Evolutionary conservation across 2,329 filamentous ascomycete species (phyloP).

Genomic region (Paraphaeosphaeria minitans): DNA sequence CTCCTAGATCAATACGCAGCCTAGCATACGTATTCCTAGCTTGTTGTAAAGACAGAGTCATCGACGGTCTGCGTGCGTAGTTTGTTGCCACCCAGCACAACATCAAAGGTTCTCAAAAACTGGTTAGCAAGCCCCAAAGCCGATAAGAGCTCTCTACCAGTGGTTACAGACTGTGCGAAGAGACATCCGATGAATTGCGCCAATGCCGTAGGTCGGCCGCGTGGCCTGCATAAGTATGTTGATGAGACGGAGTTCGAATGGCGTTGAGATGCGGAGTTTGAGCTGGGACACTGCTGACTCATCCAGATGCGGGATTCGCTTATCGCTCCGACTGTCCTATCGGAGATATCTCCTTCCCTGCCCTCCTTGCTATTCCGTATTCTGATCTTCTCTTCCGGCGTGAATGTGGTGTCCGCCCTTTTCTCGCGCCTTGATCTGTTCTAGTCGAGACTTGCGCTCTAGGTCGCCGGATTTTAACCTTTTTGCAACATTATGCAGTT

Average conservation of each 20-base stretch:
- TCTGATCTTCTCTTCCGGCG: background rate
- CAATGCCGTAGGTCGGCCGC: conserved; percentile 1
- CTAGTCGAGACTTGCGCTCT: background rate
- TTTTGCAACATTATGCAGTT: background rate
- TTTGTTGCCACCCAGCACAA: background rate
- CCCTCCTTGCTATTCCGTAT: background rate
- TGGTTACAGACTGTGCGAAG: background rate
- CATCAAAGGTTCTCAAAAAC: background rate
- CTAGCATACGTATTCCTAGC: background rate
- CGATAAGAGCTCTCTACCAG: background rate
- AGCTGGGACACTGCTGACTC: background rate
- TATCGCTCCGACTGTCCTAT: background rate
- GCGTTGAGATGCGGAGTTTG: background rate
- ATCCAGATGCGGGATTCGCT: background rate
- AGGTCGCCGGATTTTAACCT: background rate
- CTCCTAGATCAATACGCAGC: background rate
- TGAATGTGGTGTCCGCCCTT: background rate
- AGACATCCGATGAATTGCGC: background rate
- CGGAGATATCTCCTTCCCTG: background rate
- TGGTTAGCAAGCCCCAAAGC: background rate
- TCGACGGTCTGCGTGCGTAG: background rate
- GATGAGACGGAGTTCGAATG: conserved; percentile 4
- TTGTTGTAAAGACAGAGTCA: background rate
- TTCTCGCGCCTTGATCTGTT: background rate
- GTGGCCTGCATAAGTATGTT: conserved; percentile 2